These are phyloP conservation scores for Trypanosoma mega DNA, from an alignment of 208 protist genomes.

Conservation along the genomic window DNA sequence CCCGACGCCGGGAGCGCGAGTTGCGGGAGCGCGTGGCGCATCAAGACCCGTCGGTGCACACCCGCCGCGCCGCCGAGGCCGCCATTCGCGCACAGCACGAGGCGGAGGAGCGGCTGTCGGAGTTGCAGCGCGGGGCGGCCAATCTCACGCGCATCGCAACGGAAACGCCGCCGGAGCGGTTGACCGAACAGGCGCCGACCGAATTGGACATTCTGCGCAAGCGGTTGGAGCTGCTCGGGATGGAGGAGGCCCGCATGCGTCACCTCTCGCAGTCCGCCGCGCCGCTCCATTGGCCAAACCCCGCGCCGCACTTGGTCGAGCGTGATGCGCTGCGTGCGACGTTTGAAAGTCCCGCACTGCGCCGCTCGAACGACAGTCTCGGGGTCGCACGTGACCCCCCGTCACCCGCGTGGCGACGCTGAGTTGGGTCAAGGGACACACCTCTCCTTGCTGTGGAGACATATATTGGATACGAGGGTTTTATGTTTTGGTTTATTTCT, in stretches of 20 bases:
- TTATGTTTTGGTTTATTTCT: no score
- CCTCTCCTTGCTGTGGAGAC: no score
- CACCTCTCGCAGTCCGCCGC: background rate
- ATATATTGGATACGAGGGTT: no score
- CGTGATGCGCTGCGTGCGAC: background rate
- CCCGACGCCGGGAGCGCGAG: conserved; percentile 41
- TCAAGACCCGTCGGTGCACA: conserved; percentile 6
- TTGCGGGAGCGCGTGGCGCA: conserved; percentile 26
- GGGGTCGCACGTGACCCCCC: background rate
- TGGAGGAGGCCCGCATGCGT: conserved; percentile 38
- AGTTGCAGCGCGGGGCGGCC: no score
- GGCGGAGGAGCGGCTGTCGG: conserved; percentile 34
- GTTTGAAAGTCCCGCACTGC: conserved; percentile 1
- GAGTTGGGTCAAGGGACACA: no score
- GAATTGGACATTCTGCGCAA: conserved; percentile 55
- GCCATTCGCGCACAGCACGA: conserved; percentile 34
- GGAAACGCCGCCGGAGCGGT: no score
- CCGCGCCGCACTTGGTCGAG: background rate
- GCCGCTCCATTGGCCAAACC: background rate
- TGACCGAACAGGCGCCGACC: conserved; percentile 8
- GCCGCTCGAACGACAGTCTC: background rate
- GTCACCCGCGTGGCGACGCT: background rate
- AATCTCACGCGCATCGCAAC: no score
- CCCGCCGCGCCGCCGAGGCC: conserved; percentile 20
- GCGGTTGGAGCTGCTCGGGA: conserved; percentile 44